Conservation (phyloP, 495 filamentous ascomycete species). For the Chaetomium tenue region DNA sequence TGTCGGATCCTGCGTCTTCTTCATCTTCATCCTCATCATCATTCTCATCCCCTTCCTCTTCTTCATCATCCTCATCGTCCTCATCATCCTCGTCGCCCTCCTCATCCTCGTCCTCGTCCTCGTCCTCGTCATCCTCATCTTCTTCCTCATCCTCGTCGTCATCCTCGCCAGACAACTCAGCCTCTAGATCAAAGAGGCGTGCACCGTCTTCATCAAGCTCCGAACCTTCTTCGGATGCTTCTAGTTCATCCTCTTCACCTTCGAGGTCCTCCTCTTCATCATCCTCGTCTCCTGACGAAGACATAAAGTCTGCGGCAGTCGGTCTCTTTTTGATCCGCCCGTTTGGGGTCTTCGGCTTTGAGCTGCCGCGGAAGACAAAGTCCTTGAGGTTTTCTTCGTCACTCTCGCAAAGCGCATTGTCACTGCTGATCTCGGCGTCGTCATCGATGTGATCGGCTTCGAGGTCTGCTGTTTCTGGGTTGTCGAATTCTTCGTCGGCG, state of each 20-base stretch:
- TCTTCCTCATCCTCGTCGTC: slow-evolving; percentile 42
- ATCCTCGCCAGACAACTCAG: slow-evolving; percentile 42
- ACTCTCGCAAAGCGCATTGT: slow-evolving; percentile 59
- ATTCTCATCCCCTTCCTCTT: slow-evolving; percentile 39
- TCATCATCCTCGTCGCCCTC: slow-evolving; percentile 37
- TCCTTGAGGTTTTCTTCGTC: slow-evolving; percentile 59
- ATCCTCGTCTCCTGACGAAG: slow-evolving; percentile 43
- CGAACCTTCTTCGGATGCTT: slow-evolving; percentile 30
- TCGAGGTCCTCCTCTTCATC: slow-evolving; percentile 32
- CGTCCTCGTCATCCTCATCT: slow-evolving; percentile 35
- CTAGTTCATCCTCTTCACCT: slow-evolving; percentile 26
- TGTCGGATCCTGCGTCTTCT: slow-evolving; percentile 36
- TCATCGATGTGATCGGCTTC: slow-evolving; percentile 48
- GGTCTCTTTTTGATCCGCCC: slow-evolving; percentile 37
- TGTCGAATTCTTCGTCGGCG: slow-evolving; percentile 45
- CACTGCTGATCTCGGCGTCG: slow-evolving; percentile 61
- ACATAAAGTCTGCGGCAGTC: slow-evolving; percentile 54
- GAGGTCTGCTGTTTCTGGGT: slow-evolving; percentile 48
- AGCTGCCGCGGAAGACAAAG: slow-evolving; percentile 56
- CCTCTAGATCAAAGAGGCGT: slow-evolving; percentile 29
- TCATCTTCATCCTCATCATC: slow-evolving; percentile 40
- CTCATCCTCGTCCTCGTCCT: slow-evolving; percentile 44
- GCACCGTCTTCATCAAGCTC: slow-evolving; percentile 33
- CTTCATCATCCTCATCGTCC: slow-evolving; percentile 44
- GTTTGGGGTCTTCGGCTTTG: slow-evolving; percentile 39